Conservation (phyloP, 495 filamentous ascomycete species). For the Penicillium salamii region DNA sequence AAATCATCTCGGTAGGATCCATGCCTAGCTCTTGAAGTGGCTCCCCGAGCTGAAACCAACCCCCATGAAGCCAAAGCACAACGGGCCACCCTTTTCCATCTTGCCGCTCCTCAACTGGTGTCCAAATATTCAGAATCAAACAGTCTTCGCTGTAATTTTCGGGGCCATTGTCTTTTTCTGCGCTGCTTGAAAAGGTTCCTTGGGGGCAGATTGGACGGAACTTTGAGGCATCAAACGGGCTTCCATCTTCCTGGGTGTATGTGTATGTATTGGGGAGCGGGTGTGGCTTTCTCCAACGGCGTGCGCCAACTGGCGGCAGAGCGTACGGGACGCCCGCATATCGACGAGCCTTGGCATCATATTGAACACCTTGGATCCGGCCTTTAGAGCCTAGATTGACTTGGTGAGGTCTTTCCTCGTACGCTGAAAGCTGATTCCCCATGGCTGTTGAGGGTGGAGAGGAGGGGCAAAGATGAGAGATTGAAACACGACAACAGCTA, state of each 20-base stretch:
- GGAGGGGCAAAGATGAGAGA: background rate
- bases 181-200: slow-evolving; percentile 23
- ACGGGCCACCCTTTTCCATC: slow-evolving; percentile 48
- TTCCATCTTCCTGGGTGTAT: slow-evolving; percentile 15
- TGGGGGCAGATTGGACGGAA: slow-evolving; percentile 48
- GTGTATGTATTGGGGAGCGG: slow-evolving; percentile 37
- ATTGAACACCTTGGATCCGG: slow-evolving; percentile 21
- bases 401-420: slow-evolving; percentile 4
- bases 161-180: slow-evolving; percentile 17
- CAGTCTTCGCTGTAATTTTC: slow-evolving; percentile 43
- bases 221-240: slow-evolving; percentile 33
- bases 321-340: slow-evolving; percentile 49
- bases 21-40: slow-evolving; percentile 31
- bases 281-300: slow-evolving; percentile 41
- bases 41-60: slow-evolving; percentile 48
- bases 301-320: slow-evolving; percentile 38
- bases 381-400: slow-evolving; percentile 4
- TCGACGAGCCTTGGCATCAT: slow-evolving; percentile 20
- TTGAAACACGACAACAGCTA: background rate
- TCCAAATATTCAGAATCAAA: slow-evolving; percentile 44
- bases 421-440: slow-evolving; percentile 14
- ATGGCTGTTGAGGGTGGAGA: slow-evolving; percentile 6
- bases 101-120: slow-evolving; percentile 23
- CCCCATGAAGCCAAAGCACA: slow-evolving; percentile 52
- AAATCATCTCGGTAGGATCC: slow-evolving; percentile 48